These are phyloP conservation scores for Zasmidium citrigriseum DNA, from an alignment of 2,329 filamentous ascomycete species.

Conservation along the genomic window DNA sequence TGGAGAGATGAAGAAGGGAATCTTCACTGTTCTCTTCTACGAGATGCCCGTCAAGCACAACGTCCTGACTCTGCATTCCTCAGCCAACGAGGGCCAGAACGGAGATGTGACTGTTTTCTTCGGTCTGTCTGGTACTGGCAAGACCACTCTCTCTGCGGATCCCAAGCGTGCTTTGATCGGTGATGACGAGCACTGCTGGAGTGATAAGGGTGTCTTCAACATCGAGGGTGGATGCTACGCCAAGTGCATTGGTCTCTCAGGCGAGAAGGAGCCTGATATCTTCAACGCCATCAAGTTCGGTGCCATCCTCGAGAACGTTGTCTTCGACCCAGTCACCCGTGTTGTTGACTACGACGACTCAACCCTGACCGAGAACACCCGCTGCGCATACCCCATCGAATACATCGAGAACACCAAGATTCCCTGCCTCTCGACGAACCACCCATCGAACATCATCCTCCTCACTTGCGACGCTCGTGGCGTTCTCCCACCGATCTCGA, in stretches of 20 bases:
- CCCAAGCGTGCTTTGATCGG: slow-evolving; percentile 95
- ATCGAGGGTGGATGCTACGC: slow-evolving; percentile 99
- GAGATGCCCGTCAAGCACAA: slow-evolving; percentile 99
- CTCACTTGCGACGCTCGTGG: slow-evolving; percentile 97
- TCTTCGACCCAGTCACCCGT: slow-evolving; percentile 89
- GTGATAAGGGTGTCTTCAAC: slow-evolving; percentile 95
- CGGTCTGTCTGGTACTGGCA: slow-evolving; percentile 95
- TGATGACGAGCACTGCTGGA: slow-evolving; percentile 99
- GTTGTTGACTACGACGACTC: slow-evolving; percentile 93
- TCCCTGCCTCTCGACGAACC: slow-evolving; percentile 81
- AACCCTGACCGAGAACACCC: slow-evolving; percentile 96
- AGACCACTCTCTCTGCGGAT: slow-evolving; percentile 97
- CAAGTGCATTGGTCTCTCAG: slow-evolving; percentile 96
- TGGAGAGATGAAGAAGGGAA: slow-evolving; percentile 54
- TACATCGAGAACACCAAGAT: slow-evolving; percentile 99
- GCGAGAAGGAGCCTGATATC: slow-evolving; percentile 99
- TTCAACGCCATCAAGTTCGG: slow-evolving; percentile 94
- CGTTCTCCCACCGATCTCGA: slow-evolving; percentile 96
- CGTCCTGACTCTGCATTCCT: slow-evolving; percentile 96
- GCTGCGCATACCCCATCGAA: slow-evolving; percentile 97
- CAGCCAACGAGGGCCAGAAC: slow-evolving; percentile 91
- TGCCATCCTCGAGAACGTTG: slow-evolving; percentile 96
- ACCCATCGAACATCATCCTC: slow-evolving; percentile 96
- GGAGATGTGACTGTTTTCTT: slow-evolving; percentile 99
- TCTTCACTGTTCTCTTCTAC: slow-evolving; percentile 99